Evolutionary conservation across 257 asterid species (phyloP), one percentile per base, ranked within the genome.

Genomic region (Ilex asprella): DNA sequence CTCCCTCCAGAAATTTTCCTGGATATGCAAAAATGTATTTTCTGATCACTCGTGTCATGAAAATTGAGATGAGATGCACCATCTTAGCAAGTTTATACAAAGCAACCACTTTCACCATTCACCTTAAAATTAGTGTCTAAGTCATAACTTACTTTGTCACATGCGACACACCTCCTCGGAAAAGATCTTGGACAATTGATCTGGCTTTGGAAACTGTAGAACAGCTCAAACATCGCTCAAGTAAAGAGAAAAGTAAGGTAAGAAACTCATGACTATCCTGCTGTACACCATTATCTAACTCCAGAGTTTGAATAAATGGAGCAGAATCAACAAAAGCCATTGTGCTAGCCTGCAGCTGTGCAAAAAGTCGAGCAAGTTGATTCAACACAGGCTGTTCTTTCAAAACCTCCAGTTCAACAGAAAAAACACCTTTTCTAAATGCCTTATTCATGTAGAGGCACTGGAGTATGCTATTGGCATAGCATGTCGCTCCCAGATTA

Each of bases 181-280:
- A 92, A 71, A 92, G 96, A 75, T 89, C 96, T 71, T 86, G 97
- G 46, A 92, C 84, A 56, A 89, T 74, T 31, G 91, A 82, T 81
- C 83, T 87, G 54, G 96, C 84, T 72, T 83, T 83, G 71, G 80
- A 64, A 70, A 86, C 84, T 76, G 67, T 78, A 9, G 99, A 93
- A 70, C 70, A 89, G 71, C 87, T 81, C 84, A 93, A 75, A 53
- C 91, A 84, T 67, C 79, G 82, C 80, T 89, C 99, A 53, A 93
- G 97, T 78, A 93, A 75, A 62, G 97, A 93, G 59, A 86, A 86
- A 31, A 93, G 93, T 80, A 93, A 73, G 21, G 99, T 89, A 67
- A 89, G 91, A 73, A 93, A 93, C 83, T 93, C 99, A 31, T 93
- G 99, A 79, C 96, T 85, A 65, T 93, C 99, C 81, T 93, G 99